Evolutionary conservation across 345 rosid species (phyloP).

Genomic region (Eucalyptus paniculata): DNA sequence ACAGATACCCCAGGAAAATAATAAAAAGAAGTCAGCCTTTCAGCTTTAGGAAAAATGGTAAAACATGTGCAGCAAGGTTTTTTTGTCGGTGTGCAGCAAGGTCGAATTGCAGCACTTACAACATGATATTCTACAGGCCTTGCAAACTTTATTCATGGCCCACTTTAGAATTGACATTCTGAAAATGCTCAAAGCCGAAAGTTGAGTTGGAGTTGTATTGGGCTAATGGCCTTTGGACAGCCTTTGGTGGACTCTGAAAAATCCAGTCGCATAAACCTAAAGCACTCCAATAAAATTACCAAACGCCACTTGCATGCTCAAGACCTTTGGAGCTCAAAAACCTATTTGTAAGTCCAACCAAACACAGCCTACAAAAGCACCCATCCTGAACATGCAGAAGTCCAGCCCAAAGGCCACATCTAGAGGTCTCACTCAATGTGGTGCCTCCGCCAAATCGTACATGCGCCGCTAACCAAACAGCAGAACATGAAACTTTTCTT

Average conservation of each 20-base stretch:
- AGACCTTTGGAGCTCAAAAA: neutral
- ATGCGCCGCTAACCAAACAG: neutral
- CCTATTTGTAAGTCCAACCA: neutral
- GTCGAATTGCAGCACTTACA: neutral
- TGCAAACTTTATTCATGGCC: neutral
- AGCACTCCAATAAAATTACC: neutral
- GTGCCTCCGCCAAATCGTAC: neutral
- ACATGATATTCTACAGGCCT: neutral
- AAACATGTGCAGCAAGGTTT: neutral
- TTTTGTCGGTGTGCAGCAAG: neutral
- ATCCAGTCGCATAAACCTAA: neutral
- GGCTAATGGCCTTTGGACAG: neutral
- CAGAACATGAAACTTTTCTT: neutral
- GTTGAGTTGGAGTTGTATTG: neutral
- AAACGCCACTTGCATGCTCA: neutral
- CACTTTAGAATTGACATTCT: neutral
- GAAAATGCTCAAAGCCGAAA: neutral
- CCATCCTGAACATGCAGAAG: neutral
- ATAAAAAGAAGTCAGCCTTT: neutral
- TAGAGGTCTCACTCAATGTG: neutral
- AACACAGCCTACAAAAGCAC: neutral
- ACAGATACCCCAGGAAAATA: neutral
- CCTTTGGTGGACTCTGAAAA: neutral
- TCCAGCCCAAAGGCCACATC: neutral
- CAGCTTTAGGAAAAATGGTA: neutral